These are phyloP conservation scores for Trichosporon coremiiforme DNA, from an alignment of 1,284 basidiomycete species.

Conservation along the genomic window DNA sequence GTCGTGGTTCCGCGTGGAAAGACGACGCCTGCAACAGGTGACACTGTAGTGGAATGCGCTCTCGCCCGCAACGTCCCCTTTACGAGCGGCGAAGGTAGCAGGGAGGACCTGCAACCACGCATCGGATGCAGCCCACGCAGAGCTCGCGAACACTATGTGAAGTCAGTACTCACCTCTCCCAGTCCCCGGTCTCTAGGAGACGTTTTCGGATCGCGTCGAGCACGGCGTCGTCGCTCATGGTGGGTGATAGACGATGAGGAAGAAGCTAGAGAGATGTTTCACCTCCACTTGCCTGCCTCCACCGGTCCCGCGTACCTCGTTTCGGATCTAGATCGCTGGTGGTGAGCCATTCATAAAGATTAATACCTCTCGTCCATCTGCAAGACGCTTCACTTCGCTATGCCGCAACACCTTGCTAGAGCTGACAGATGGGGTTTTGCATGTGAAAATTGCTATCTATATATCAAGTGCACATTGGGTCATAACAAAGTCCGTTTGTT, in stretches of 20 bases:
- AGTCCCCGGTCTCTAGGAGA: constrained; percentile 52
- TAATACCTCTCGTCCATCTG: too few relatives aligned
- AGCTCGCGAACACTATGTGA: too few relatives aligned
- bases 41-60: too few relatives aligned
- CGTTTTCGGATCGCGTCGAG: constrained; percentile 46
- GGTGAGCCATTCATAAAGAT: background rate
- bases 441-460: constrained; percentile 18
- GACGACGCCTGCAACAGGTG: too few relatives aligned
- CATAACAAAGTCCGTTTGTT: constrained; percentile 20
- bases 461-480: constrained; percentile 19
- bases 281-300: constrained; percentile 12
- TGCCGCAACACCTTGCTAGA: background rate
- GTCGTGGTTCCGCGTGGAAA: too few relatives aligned
- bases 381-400: too few relatives aligned
- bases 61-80: too few relatives aligned
- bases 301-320: background rate
- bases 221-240: constrained; percentile 39
- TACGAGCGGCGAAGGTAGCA: too few relatives aligned
- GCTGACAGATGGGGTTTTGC: constrained; percentile 18
- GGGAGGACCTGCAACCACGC: background rate
- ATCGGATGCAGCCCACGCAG: background rate
- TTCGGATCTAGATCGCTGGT: background rate
- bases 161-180: constrained; percentile 45
- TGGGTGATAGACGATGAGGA: background rate
- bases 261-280: background rate